Evolutionary conservation across 2,329 filamentous ascomycete species (phyloP).

Genomic region (Emericellopsis atlantica): DNA sequence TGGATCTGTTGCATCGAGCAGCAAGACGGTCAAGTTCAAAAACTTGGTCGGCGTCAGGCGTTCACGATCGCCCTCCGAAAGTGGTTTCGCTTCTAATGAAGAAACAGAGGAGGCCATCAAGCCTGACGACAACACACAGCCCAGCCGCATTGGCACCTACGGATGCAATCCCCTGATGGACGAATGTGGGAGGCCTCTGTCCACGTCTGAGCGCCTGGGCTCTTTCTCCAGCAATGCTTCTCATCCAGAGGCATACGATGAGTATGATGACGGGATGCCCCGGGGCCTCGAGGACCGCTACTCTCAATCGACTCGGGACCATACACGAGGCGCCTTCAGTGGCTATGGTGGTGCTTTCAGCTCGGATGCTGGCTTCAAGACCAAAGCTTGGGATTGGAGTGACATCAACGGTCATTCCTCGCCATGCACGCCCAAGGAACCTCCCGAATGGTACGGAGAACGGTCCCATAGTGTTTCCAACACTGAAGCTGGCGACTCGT

Average conservation of each 20-base stretch:
- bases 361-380: background rate
- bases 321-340: background rate
- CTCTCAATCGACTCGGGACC: too few relatives aligned
- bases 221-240: background rate
- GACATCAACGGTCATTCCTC: background rate
- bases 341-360: conserved; percentile 1
- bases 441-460: background rate
- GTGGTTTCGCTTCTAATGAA: background rate
- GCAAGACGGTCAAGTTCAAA: background rate
- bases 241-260: background rate
- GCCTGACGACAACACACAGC: background rate
- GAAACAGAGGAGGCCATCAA: background rate
- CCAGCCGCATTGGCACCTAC: background rate
- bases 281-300: too few relatives aligned
- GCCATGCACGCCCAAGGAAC: background rate
- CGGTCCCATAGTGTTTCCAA: background rate
- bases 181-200: background rate
- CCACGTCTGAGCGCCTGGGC: background rate
- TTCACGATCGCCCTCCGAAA: background rate
- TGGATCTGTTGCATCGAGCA: background rate
- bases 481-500: background rate
- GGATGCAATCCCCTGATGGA: background rate
- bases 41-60: background rate
- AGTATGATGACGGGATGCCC: background rate
- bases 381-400: background rate